A percentile compares a stretch with the other conserved stretches of the same genome.
Evolutionary conservation across 78 protist genomes (phyloP).

Genomic region (Monocercomonoides exilis): DNA sequence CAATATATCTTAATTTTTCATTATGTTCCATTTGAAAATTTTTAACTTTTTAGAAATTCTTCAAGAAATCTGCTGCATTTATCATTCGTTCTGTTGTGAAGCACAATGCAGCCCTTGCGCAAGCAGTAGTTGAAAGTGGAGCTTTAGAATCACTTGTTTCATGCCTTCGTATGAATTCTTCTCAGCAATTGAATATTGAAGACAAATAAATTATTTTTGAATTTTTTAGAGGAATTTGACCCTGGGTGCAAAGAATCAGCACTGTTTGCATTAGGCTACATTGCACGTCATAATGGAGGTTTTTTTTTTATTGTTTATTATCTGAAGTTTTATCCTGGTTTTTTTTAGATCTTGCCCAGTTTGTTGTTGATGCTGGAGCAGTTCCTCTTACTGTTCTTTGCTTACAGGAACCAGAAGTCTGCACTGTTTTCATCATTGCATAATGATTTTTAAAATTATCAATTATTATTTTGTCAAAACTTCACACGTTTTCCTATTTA

Average conservation of each 20-base stretch:
- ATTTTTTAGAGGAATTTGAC: constrained; percentile 58
- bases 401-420: constrained; percentile 80
- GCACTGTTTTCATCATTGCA: too few species aligned
- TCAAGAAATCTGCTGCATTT: constrained; percentile 81
- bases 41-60: constrained; percentile 37
- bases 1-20: neutral
- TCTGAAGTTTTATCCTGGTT: too few species aligned
- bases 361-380: constrained; percentile 78
- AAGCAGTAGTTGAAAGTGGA: constrained; percentile 71
- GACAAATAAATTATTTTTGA: neutral
- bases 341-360: constrained; percentile 41
- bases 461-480: too few species aligned
- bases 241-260: constrained; percentile 84
- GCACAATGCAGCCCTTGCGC: constrained; percentile 76
- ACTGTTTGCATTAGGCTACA: constrained; percentile 80
- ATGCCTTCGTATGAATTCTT: constrained; percentile 47
- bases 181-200: neutral
- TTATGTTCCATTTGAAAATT: neutral
- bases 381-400: constrained; percentile 70
- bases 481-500: too few species aligned
- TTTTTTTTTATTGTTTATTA: too few species aligned
- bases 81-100: constrained; percentile 69
- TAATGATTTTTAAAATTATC: neutral
- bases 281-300: constrained; percentile 70
- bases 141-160: constrained; percentile 66